Base-by-base conservation (phyloP, 768 basidiomycete species). In the Neoboletus subvelutipes region DNA sequence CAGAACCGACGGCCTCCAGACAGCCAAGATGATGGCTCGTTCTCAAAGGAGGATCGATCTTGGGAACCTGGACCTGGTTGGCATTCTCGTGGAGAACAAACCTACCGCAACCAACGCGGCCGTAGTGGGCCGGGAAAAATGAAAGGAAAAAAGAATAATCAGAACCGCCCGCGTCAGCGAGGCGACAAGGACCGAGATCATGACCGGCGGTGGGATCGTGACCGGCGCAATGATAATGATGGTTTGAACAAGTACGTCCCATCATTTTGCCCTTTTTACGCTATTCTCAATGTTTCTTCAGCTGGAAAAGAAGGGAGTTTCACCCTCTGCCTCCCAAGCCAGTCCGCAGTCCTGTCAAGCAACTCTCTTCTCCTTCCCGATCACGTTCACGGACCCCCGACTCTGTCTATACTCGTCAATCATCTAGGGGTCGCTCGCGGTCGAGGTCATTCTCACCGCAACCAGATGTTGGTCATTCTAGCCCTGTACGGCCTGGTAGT, bases 21-120 rank as follows among this genome's bases (percentile, higher is more conserved):
- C n/a, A 60, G 45, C 5, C 68, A 65, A 62, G 67, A 68, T 13
- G 69, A 69, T 2, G 58, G 55, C 13, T 41, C 64, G 26, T 22
- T 34, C 33, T 36, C 55, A 2, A 71, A 65, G 45, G 80, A 81
- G 66, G 83, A 86, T 50, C 81, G 88, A 49, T 74, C 83, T 55
- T 90, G 88, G 88, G 86, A 88, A 61, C 87, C 88, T 55, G 85
- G 85, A 37, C 80, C 85, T 26, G 78, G 80, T 6, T 90, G 88
- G 88, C 80, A 85, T 57, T 68, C 80, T 50, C 77, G 67, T 37
- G 62, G 78, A 37, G 73, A 71, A 26, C 75, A 74, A 22, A 60
- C 65, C 29, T 71, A 82, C 52, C 77, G 78, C 48, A 68, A 58
- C 55, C 71, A 71, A 26, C 71, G 70, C 24, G 61, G 64, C 37